Evolutionary conservation across 2,329 filamentous ascomycete species (phyloP), one percentile per base, ranked within the genome.

Genomic region (Fusarium napiforme): DNA sequence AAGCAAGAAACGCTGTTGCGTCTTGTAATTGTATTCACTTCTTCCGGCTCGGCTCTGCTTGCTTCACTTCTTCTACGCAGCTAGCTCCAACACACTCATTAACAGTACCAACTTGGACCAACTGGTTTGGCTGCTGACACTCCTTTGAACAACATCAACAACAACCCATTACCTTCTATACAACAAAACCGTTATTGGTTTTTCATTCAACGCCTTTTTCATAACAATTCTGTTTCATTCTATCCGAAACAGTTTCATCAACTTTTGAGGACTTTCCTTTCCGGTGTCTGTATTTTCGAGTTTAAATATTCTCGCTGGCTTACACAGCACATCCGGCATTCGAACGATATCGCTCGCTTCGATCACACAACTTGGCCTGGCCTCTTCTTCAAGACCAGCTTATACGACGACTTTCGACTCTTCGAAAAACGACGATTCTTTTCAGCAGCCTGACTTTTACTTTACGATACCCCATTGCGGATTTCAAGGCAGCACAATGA

Each of bases 61-160:
- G 81, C 79, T 81, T 81, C 81, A 81, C 80, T 80, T 82, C 42
- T 69, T 66, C 82, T 79, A 66, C 76, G 76, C 79, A 79, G 78
- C 79, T 69, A 66, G 74, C 69, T 74, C 75, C 66, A 67, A 72
- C 67, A 79, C 78, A 76, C 72, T 81, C 78, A 73, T 81, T 81
- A 75, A 76, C 69, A 67, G 65, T 63, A 76, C 62, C 53, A 69
- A 63, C 80, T 83, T 83, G 78, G 83, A 80, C 85, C 86, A 87
- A 87, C 86, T 87, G 86, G 85, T 83, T 88, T 88, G 87, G 87
- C 85, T 87, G 84, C 85, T 85, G 84, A 85, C 86, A 81, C 82
- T 87, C 85, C 82, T 89, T 88, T 85, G 69, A 72, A 58, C 40
- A 50, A 15, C 19, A 28, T 16, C 42, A 43, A n/a, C 46, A 58